Percentiles rank a stretch among this genome's conserved stretches.
These are phyloP conservation scores for Linum lewisii DNA, from an alignment of 345 rosid species.

Conservation along the genomic window DNA sequence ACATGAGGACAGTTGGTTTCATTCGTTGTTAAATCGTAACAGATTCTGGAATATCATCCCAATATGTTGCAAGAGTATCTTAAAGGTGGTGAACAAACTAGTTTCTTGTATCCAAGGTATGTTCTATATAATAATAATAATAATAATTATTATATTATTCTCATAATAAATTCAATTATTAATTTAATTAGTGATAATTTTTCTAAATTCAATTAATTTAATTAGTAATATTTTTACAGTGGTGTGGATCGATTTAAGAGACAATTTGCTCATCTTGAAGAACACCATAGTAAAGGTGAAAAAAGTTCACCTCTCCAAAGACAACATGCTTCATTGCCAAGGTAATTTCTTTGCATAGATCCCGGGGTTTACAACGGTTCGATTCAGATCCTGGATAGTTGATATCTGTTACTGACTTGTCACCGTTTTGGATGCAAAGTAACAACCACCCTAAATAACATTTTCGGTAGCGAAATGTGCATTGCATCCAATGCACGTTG, in stretches of 20 bases:
- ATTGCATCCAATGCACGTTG: too few species aligned
- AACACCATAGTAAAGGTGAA: slow-evolving; percentile 76
- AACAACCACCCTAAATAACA: too few species aligned
- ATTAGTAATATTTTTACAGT: slow-evolving; percentile 24
- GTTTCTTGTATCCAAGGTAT: slow-evolving; percentile 96
- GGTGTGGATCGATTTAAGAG: slow-evolving; percentile 98
- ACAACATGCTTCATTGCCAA: slow-evolving; percentile 92
- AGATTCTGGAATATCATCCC: slow-evolving; percentile 97
- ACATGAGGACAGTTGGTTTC: slow-evolving; percentile 6
- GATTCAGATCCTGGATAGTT: too few species aligned
- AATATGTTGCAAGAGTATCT: slow-evolving; percentile 93
- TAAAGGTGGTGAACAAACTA: slow-evolving; percentile 87
- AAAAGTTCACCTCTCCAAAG: slow-evolving; percentile 68
- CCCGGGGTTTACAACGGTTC: too few species aligned
- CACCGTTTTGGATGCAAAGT: too few species aligned
- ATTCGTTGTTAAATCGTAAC: slow-evolving; percentile 18
- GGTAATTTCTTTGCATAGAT: too few species aligned
- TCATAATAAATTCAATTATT: not conserved
- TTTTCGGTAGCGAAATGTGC: too few species aligned
- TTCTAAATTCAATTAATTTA: not conserved
- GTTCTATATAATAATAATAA: not conserved
- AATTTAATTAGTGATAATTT: too few species aligned
- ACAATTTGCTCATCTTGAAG: slow-evolving; percentile 97
- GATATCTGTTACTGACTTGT: too few species aligned
- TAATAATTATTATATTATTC: too few species aligned